Percentiles rank a stretch among this genome's conserved stretches.
phyloP scores from a whole-genome alignment of 2,329 filamentous ascomycete species.

The Fusarium keratoplasticum region DNA sequence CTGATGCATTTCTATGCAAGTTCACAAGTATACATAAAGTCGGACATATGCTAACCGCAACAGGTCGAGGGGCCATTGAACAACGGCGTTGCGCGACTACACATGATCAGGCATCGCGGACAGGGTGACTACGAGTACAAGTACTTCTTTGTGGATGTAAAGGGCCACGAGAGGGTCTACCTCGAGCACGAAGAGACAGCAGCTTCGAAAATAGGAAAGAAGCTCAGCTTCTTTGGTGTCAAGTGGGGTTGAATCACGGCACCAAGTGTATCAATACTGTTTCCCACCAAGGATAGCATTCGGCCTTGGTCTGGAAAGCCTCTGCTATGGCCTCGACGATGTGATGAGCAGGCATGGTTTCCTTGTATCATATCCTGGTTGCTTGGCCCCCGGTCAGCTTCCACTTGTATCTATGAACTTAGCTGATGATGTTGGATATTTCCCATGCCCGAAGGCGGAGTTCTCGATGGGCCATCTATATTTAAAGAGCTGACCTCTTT shows the following conservation, averaged over 20 bases:
- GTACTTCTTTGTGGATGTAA: slow-evolving; percentile 83
- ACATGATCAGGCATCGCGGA: slow-evolving; percentile 77
- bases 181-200: slow-evolving; percentile 70
- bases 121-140: slow-evolving; percentile 80
- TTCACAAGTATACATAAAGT: not conserved
- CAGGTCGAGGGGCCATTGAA: slow-evolving; percentile 82
- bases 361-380: slow-evolving; percentile 28
- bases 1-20: slow-evolving; percentile 86
- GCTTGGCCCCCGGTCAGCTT: not conserved
- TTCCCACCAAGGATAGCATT: not conserved
- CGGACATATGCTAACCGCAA: slow-evolving; percentile 3
- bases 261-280: not conserved
- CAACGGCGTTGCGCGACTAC: slow-evolving; percentile 78
- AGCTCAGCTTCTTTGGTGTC: slow-evolving; percentile 70
- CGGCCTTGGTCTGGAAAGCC: not conserved
- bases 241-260: slow-evolving; percentile 60
- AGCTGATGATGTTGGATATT: not conserved
- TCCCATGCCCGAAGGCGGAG: not conserved
- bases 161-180: slow-evolving; percentile 74
- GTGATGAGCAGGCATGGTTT: not conserved
- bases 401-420: slow-evolving; percentile 19
- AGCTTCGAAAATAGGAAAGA: slow-evolving; percentile 51
- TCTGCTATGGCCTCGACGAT: not conserved
- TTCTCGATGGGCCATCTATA: not conserved
- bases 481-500: not conserved